phyloP scores from a whole-genome alignment of 306 rosid species.

The Dalbergia cultrata region DNA sequence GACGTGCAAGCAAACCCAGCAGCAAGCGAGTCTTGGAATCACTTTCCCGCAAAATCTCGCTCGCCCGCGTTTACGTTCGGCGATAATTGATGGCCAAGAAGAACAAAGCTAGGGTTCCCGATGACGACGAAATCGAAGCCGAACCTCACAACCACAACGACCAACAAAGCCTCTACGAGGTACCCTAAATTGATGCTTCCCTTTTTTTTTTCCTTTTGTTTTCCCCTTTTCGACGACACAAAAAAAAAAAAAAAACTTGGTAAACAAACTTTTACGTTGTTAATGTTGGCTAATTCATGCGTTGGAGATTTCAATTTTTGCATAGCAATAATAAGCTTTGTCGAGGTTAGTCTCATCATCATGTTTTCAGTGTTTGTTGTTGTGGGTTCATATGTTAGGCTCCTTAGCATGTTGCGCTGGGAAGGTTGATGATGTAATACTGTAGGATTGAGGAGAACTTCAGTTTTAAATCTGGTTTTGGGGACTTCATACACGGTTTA shows the following conservation, averaged over 20 bases:
- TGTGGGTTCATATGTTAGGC: too few species aligned
- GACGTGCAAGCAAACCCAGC: constrained; percentile 16
- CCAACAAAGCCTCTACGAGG: constrained; percentile 70
- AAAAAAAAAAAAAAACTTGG: background rate
- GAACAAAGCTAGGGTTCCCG: constrained; percentile 70
- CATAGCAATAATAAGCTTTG: background rate
- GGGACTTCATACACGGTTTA: background rate
- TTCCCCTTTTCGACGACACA: background rate
- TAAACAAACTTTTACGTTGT: background rate
- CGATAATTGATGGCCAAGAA: constrained; percentile 54
- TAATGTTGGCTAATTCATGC: background rate
- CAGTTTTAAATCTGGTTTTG: background rate
- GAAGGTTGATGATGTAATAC: background rate
- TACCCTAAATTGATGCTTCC: constrained; percentile 6
- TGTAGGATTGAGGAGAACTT: background rate
- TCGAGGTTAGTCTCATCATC: background rate
- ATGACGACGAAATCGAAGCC: constrained; percentile 52
- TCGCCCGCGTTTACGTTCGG: background rate
- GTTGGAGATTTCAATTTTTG: background rate
- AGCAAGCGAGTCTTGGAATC: constrained; percentile 33
- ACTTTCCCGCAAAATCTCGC: background rate
- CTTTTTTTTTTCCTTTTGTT: too few species aligned
- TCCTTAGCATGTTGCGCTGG: background rate
- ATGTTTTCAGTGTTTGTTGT: background rate
- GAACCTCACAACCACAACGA: constrained; percentile 28